phyloP scores from a whole-genome alignment of 495 filamentous ascomycete species.

The Lasiosphaeris hirsuta region DNA sequence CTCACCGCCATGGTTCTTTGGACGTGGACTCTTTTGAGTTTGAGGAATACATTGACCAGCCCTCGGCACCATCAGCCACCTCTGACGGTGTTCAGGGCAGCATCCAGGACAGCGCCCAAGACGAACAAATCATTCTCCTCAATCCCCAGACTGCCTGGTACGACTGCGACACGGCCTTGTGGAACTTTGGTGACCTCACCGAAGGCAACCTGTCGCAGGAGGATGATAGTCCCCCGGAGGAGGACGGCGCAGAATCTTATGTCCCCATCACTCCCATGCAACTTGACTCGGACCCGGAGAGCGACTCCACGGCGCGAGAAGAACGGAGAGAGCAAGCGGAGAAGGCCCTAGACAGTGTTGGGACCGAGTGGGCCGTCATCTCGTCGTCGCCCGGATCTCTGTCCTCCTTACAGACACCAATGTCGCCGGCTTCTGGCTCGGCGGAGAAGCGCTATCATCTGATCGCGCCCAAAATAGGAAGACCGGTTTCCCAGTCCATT shows the following conservation, averaged over 20 bases:
- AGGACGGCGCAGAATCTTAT: constrained; percentile 16
- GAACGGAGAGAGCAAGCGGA: background rate
- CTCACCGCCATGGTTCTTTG: background rate
- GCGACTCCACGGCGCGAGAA: constrained; percentile 7
- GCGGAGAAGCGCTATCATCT: constrained; percentile 18
- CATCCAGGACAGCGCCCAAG: background rate
- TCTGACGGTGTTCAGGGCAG: background rate
- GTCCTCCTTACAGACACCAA: constrained; percentile 7
- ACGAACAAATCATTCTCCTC: constrained; percentile 16
- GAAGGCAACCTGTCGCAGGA: background rate
- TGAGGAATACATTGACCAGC: constrained; percentile 5
- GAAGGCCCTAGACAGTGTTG: constrained; percentile 9
- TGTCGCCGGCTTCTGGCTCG: constrained; percentile 13
- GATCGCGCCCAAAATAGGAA: constrained; percentile 19
- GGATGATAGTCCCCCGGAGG: background rate
- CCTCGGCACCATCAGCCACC: background rate
- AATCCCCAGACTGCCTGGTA: constrained; percentile 23
- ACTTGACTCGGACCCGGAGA: constrained; percentile 8
- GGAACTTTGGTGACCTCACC: constrained; percentile 5
- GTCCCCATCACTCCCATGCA: constrained; percentile 14
- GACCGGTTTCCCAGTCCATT: constrained; percentile 7
- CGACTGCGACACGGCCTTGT: constrained; percentile 22
- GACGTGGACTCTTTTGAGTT: constrained; percentile 5
- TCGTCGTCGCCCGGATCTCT: constrained; percentile 15
- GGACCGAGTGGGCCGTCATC: constrained; percentile 24